Base-by-base conservation (phyloP, 352 stramenopile genomes). In the Pythium folliculosum region DNA sequence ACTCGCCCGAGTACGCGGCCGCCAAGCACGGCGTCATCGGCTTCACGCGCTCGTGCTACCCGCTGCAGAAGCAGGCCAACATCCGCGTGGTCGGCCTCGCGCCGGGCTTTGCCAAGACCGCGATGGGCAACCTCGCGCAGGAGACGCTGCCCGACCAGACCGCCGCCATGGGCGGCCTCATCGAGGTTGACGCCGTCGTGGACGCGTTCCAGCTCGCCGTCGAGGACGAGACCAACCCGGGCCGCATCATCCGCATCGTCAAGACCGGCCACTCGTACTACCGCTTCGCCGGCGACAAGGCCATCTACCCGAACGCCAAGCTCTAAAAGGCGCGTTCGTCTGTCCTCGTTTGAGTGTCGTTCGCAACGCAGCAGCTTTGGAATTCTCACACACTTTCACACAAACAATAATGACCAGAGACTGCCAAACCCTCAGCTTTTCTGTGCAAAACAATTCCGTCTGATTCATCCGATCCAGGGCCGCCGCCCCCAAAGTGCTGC, bases 1-100 rank as follows among this genome's bases (percentile, higher is more conserved):
- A 89, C 64, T 73, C 69, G 48, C 82, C 84, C 1, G 82, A 90
- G 43, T 95, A 95, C 52, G 77, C 77, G 4, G 84, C 84, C 0
- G 84, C 84, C 23, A 95, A 95, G 67, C 78, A 82, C 21, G 86
- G 84, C 17, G 84, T 95, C 44, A 77, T 93, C 23, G 76, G 77
- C 10, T 88, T 95, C 60, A 92, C 84, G 63, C 78, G 81, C 37
- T 91, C 86, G 52, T 68, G 88, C 54, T 82, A 81, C 56, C 70
- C 75, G 30, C 63, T 88, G 44, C 80, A 90, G 68, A 78, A 88
- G 65, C 72, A 75, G 66, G 69, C 80, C 71, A 91, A 90, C 69
- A 82, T 95, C 30, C 86, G 86, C 52, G 77, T 81, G 27, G 86
- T 91, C 47, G 83, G 73, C 30, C 70, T 94, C 57, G 87, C 79